These are phyloP conservation scores for Tolypocladium inflatum DNA, from an alignment of 2,329 filamentous ascomycete species.

Conservation along the genomic window DNA sequence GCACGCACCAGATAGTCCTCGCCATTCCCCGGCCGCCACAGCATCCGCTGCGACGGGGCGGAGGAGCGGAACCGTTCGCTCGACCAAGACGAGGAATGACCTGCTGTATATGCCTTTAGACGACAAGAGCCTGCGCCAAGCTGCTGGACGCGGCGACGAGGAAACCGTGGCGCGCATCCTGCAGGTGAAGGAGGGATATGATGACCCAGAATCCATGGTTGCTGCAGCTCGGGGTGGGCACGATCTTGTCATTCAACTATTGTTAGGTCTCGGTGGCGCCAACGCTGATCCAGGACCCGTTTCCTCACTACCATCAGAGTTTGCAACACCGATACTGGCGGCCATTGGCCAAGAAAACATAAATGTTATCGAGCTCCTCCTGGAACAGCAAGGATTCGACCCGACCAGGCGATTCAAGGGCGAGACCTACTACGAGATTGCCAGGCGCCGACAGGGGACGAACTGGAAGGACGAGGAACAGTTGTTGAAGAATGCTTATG, in stretches of 20 bases:
- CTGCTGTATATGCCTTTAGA: slow-evolving; percentile 54
- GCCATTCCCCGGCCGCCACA: slow-evolving; percentile 40
- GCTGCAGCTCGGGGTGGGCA: slow-evolving; percentile 89
- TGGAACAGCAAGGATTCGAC: slow-evolving; percentile 71
- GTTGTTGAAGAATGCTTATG: slow-evolving; percentile 66
- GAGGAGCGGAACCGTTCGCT: slow-evolving; percentile 44
- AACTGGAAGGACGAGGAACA: slow-evolving; percentile 86
- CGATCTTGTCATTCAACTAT: slow-evolving; percentile 72
- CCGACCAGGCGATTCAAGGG: slow-evolving; percentile 70
- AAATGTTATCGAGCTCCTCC: slow-evolving; percentile 70
- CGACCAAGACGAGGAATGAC: slow-evolving; percentile 56
- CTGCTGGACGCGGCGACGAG: slow-evolving; percentile 51
- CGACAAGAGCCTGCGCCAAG: slow-evolving; percentile 50
- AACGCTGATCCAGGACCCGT: slow-evolving; percentile 62
- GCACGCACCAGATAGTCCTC: slow-evolving; percentile 48
- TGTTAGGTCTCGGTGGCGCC: slow-evolving; percentile 57
- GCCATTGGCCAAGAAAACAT: slow-evolving; percentile 86
- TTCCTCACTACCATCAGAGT: slow-evolving; percentile 50
- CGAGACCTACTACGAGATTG: slow-evolving; percentile 79
- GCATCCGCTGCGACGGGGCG: slow-evolving; percentile 29
- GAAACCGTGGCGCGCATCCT: slow-evolving; percentile 53
- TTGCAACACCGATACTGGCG: slow-evolving; percentile 85
- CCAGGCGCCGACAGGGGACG: slow-evolving; percentile 70
- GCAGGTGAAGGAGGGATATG: slow-evolving; percentile 49
- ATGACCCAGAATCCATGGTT: slow-evolving; percentile 80